Conservation (phyloP, 768 basidiomycete species). For the Clathrus columnatus region DNA sequence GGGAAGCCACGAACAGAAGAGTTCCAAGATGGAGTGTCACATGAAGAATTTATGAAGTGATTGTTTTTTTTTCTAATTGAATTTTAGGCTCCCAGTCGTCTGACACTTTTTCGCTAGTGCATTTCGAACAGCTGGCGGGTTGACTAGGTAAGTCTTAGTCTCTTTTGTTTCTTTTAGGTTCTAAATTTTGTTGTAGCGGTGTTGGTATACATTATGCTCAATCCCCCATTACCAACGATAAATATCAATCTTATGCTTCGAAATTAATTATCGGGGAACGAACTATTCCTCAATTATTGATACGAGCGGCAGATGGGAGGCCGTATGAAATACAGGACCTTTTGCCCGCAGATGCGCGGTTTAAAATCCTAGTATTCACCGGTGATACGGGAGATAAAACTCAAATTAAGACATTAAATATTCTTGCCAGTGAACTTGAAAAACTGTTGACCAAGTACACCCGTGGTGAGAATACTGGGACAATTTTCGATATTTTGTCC, state of each 20-base stretch:
- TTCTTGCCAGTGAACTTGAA: slow-evolving; percentile 26
- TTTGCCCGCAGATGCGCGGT: slow-evolving; percentile 41
- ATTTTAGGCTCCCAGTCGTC: not conserved
- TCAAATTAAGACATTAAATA: slow-evolving; percentile 24
- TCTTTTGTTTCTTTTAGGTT: not conserved
- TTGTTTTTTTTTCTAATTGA: slow-evolving; percentile 14
- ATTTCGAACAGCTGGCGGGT: slow-evolving; percentile 45
- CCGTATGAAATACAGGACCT: slow-evolving; percentile 48
- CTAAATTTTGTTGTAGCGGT: slow-evolving; percentile 29
- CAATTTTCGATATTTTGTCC: slow-evolving; percentile 28
- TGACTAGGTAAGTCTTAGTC: slow-evolving; percentile 24
- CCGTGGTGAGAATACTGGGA: slow-evolving; percentile 15
- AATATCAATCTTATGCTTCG: slow-evolving; percentile 29
- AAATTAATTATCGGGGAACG: slow-evolving; percentile 44
- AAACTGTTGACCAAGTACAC: slow-evolving; percentile 26
- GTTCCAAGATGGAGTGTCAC: slow-evolving; percentile 35
- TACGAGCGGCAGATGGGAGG: slow-evolving; percentile 42
- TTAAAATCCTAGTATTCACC: slow-evolving; percentile 47
- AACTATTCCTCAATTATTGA: slow-evolving; percentile 38
- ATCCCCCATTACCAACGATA: slow-evolving; percentile 35
- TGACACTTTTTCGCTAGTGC: slow-evolving; percentile 23
- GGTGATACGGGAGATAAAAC: slow-evolving; percentile 31
- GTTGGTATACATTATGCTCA: slow-evolving; percentile 44
- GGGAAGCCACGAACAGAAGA: slow-evolving; percentile 48
- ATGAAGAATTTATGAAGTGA: slow-evolving; percentile 41